Conservation (phyloP, 2,329 filamentous ascomycete species). For the Phialemoniopsis sp. region DNA sequence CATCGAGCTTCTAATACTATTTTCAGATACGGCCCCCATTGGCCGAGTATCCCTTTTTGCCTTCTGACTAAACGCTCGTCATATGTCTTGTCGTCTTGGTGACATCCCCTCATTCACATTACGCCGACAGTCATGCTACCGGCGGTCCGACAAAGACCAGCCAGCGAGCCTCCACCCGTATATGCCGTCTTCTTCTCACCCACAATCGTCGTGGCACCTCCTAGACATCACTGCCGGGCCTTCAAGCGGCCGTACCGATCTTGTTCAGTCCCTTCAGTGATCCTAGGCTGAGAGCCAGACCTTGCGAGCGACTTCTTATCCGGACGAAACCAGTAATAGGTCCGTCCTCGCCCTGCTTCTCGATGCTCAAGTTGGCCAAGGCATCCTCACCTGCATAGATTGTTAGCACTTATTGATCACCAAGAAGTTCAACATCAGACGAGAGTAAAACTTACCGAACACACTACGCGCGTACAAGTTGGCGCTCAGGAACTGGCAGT, state of each 20-base stretch:
- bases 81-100: too few relatives aligned
- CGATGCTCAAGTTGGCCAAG: constrained; percentile 93
- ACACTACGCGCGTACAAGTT: constrained; percentile 96
- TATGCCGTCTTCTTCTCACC: too few relatives aligned
- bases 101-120: too few relatives aligned
- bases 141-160: too few relatives aligned
- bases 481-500: constrained; percentile 96
- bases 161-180: too few relatives aligned
- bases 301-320: constrained; percentile 95
- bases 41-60: too few relatives aligned
- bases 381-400: constrained; percentile 81
- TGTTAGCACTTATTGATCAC: constrained; percentile 16
- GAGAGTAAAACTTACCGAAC: constrained; percentile 70
- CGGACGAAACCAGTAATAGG: constrained; percentile 96
- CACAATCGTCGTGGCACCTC: too few relatives aligned
- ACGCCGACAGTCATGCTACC: too few relatives aligned
- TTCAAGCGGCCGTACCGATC: constrained; percentile 45
- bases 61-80: too few relatives aligned
- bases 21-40: too few relatives aligned
- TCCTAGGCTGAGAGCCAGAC: constrained; percentile 86
- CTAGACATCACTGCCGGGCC: too few relatives aligned
- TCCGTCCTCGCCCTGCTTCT: constrained; percentile 93
- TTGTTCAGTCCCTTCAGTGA: constrained; percentile 94
- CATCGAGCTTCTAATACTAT: too few relatives aligned
- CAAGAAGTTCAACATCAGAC: background rate